Evolutionary conservation across 2,329 filamentous ascomycete species (phyloP), one percentile per base, ranked within the genome.

Genomic region (Sporothrix pallida): DNA sequence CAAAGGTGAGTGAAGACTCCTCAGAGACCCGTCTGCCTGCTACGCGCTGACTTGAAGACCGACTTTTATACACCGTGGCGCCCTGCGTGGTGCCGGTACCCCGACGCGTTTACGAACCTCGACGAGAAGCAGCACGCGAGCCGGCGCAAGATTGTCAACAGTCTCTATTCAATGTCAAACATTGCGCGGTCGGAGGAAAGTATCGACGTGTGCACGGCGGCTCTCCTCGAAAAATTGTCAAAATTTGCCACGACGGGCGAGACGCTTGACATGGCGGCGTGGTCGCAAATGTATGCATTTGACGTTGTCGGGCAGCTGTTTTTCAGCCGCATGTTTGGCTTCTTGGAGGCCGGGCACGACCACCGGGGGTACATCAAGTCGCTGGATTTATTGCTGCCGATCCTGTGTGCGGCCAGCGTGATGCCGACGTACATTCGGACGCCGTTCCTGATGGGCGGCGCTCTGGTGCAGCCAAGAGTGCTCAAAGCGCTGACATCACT

Each of bases 281-380:
- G 63, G 63, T 44, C 63, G n/a, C 63, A 68, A 15, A 50, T 68
- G 63, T 68, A 68, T 37, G 63, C 63, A 1, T 68, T 67, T 52
- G 63, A 68, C 42, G 63, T 68, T 1, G 23, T 68, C 4, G 63
- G 63, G 1, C 44, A 68, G 23, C 63, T 68, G 20, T 68, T 68
- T 20, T 68, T 68, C 63, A 68, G 63, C 44, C 63, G 63, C 46
- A 68, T 68, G 63, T 68, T 68, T 68, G 63, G 63, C 63, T 68
- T 68, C 12, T 2, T 68, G 44, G 63, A 44, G 23, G n/a, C 63
- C 23, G 63, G 42, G 3, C 44, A 52, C 15, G 63, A 68, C 63
- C 63, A 68, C 44, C 46, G 63, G 10, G 63, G 63, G 10, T 68
- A 68, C 63, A 68, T 68, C 46, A 20, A 44, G 44, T 20, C 63